Percentiles rank a stretch among this genome's conserved stretches.
Conservation (phyloP, 371 early-diverging fungal species). For the Rhizomucor pusillus region DNA sequence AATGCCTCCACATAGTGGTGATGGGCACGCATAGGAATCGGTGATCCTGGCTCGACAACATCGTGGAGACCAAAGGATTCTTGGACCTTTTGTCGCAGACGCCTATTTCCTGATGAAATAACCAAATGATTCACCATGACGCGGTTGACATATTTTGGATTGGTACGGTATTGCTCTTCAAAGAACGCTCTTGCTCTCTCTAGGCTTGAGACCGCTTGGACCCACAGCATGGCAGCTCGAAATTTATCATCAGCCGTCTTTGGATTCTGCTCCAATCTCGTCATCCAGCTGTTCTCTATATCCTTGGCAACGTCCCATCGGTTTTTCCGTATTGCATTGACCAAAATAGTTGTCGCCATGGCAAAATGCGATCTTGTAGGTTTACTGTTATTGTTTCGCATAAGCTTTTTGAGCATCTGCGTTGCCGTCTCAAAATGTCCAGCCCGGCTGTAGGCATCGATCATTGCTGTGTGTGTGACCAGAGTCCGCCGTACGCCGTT, state of each 20-base stretch:
- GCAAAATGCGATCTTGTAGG: neutral
- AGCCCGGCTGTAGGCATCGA: conserved; percentile 36
- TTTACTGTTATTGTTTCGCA: conserved; percentile 7
- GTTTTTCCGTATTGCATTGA: conserved; percentile 32
- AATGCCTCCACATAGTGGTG: conserved; percentile 32
- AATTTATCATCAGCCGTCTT: conserved; percentile 18
- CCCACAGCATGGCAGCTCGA: conserved; percentile 34
- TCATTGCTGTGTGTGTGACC: conserved; percentile 31
- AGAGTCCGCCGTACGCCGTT: conserved; percentile 25
- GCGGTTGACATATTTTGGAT: conserved; percentile 17
- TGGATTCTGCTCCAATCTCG: conserved; percentile 5
- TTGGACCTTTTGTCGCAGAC: conserved; percentile 17
- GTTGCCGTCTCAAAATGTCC: conserved; percentile 30
- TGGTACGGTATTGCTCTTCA: conserved; percentile 17
- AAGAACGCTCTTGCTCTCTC: conserved; percentile 23
- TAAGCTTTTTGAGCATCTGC: conserved; percentile 6
- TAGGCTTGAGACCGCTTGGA: conserved; percentile 23
- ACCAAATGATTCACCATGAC: conserved; percentile 46
- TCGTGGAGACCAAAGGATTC: conserved; percentile 16
- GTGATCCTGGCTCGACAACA: neutral
- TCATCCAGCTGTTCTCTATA: conserved; percentile 8
- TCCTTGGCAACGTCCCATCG: conserved; percentile 21
- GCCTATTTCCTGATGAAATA: conserved; percentile 20
- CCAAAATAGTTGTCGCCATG: conserved; percentile 31
- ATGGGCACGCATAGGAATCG: conserved; percentile 13